Evolutionary conservation across 2,329 filamentous ascomycete genomes (phyloP).

Genomic region (Endothia cerciana): DNA sequence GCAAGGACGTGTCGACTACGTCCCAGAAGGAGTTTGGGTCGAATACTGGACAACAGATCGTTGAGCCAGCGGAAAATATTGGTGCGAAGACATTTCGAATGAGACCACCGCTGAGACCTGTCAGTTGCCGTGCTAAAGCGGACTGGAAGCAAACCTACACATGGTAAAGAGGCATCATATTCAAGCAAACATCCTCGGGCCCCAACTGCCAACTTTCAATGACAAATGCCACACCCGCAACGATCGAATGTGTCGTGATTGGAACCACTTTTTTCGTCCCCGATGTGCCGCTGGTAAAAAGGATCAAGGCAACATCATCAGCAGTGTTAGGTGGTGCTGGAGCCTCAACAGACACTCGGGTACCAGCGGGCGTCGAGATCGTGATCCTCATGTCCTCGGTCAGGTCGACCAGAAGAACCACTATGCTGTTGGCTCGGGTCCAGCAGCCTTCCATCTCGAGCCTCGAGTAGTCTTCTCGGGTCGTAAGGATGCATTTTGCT

Average conservation of each 20-base stretch:
- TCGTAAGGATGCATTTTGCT: conserved; percentile 25
- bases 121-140: neutral
- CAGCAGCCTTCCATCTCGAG: conserved; percentile 14
- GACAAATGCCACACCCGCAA: conserved; percentile 55
- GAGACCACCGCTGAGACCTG: conserved; percentile 64
- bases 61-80: conserved; percentile 74
- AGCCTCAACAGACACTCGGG: neutral
- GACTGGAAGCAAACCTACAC: conserved; percentile 45
- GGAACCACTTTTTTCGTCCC: conserved; percentile 64
- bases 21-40: conserved; percentile 82
- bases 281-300: conserved; percentile 62
- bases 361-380: conserved; percentile 13
- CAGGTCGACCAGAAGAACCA: conserved; percentile 20
- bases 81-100: conserved; percentile 81
- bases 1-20: conserved; percentile 73
- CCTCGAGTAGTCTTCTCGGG: conserved; percentile 19
- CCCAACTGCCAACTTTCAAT: conserved; percentile 57
- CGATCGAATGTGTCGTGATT: conserved; percentile 53
- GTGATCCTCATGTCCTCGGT: conserved; percentile 23
- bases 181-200: conserved; percentile 53
- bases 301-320: conserved; percentile 68
- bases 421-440: conserved; percentile 15
- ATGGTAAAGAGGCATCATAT: conserved; percentile 65
- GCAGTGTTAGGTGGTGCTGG: conserved; percentile 40
- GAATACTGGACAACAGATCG: conserved; percentile 78